Conservation (phyloP, 2,329 filamentous ascomycete species). For the Colletotrichum sansevieriae region DNA sequence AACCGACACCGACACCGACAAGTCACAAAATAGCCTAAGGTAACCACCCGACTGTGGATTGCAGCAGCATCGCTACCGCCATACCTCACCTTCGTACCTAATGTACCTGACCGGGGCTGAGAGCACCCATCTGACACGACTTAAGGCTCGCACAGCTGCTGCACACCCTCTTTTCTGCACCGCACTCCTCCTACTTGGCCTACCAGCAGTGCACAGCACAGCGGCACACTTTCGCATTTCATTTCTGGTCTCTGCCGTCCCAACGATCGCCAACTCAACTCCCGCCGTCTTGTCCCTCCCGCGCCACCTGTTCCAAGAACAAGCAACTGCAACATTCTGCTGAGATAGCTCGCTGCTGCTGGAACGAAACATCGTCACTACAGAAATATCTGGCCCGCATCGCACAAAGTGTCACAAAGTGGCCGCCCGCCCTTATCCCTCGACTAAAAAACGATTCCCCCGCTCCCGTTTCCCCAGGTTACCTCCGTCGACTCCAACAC, state of each 20-base stretch:
- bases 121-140: conserved; percentile 36
- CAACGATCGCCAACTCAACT: conserved; percentile 36
- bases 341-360: conserved; percentile 28
- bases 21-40: neutral
- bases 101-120: conserved; percentile 31
- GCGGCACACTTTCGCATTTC: conserved; percentile 31
- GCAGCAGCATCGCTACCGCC: neutral
- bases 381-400: conserved; percentile 20
- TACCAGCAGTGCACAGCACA: conserved; percentile 7
- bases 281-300: conserved; percentile 23
- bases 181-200: conserved; percentile 33
- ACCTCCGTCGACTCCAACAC: conserved; percentile 31
- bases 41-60: conserved; percentile 16
- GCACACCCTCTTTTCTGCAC: conserved; percentile 39
- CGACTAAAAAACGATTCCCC: conserved; percentile 24
- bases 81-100: neutral
- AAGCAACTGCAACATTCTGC: conserved; percentile 30
- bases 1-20: conserved; percentile 40
- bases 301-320: conserved; percentile 37
- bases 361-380: conserved; percentile 40
- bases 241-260: conserved; percentile 19
- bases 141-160: conserved; percentile 37
- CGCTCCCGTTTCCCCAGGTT: conserved; percentile 38
- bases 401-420: neutral
- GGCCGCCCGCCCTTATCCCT: conserved; percentile 11